Base-by-base conservation (phyloP, 192 early-diverging fungal species). In the Backusella australiensis region DNA sequence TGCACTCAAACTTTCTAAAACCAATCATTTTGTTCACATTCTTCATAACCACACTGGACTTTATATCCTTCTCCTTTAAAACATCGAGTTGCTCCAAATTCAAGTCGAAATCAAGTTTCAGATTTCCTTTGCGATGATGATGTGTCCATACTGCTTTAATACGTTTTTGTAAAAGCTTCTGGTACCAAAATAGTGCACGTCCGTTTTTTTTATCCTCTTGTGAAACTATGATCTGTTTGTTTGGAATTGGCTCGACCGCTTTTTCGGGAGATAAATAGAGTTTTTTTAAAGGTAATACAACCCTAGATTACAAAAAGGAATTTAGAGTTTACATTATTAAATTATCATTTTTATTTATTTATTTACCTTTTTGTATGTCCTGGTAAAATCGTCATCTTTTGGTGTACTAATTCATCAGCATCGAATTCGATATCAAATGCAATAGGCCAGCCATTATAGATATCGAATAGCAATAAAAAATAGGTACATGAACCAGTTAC, bases 201-300 rank as follows among this genome's bases (percentile, higher is more conserved):
- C 79, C 73, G 4, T 75, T 80, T 63, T 90, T 49, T 69, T 81
- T 85, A 5, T 85, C 80, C 6, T 78, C 85, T 68, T 88, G 83
- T 8, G 89, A 88, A 9, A 92, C 92, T 21, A 95, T 90, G 80
- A 93, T 93, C 81, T 94, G 94, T 59, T 93, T 93, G 81, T 91
- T 91, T 19, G 94, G 94, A 49, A 95, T 93, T 6, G 89, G 88
- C 56, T 72, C 71, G 3, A 77, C 69, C 21, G 86, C 68, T 59
- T 82, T 75, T 8, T 84, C 79, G 5, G 85, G 81, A 9, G 85
- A 78, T 1, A 95, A 78, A 14, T 77, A 80, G 38, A 95, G 81
- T 39, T 90, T 83, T 68, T 85, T 81, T 8, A 95, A 76, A 0
- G 93, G 93, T 32, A 95, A 77, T n/a, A 75, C 65, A 44, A 67